Evolutionary conservation across 192 early-diverging fungal species (phyloP), one percentile per base, ranked within the genome.

Genomic region (Coemansia sp.): DNA sequence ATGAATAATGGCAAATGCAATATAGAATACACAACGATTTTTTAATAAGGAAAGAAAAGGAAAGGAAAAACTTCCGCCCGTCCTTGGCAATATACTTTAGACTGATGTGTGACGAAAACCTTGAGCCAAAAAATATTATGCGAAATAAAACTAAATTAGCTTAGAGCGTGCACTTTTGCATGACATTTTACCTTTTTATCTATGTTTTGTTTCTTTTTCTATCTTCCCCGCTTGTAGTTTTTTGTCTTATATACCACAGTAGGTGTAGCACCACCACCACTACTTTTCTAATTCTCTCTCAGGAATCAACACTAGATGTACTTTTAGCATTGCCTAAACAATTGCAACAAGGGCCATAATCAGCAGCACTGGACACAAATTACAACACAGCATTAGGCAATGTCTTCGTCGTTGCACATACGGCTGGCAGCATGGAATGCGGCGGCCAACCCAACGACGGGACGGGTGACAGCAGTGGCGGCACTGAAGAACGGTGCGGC

Each of bases 371-470:
- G 26, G 21, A 0, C 7, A 22, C 51, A 5, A 8, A 26, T 26
- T 54, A 32, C 32, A 32, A 32, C 32, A 32, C 32, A 32, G 32
- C 11, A 11, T 18, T 26, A 4, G 26, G 13, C 37, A 41, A 19
- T 36, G 52, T 71, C 73, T 67, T 73, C 76, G 40, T 71, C 65
- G 65, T 54, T 82, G 26, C 54, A 73, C 56, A 32, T 73, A 26
- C 49, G 63, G 42, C 71, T 82, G 13, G 73, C 64, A 8, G 71
- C 68, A 5, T 82, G 80, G 80, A 82, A 76, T 73, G 74, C 63
- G 41, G 60, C 74, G 19, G 74, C 68, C 26, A 66, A 82, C 54
- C 76, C 75, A 9, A 78, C 81, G 6, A 43, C 41, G 12, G 64
- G 68, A n/a, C 67, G 41, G 32, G 76, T 70, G 11, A 78, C 80